These are phyloP conservation scores for Hypomontagnella submonticulosa DNA, from an alignment of 495 filamentous ascomycete genomes.

Conservation along the genomic window DNA sequence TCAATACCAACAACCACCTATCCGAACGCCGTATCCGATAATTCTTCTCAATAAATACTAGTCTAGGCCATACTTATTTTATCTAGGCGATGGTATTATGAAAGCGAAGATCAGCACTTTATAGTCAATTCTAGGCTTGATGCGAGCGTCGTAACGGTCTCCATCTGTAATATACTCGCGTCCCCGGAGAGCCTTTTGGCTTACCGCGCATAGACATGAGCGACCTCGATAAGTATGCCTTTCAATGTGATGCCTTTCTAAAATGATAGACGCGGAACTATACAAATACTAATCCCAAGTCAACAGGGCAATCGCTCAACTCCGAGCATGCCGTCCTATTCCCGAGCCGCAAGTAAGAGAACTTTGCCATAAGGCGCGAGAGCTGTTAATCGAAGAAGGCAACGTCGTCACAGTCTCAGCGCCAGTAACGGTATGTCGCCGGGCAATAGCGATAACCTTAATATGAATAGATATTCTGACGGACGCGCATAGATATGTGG, in stretches of 20 bases:
- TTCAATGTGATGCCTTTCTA: conserved; percentile 39
- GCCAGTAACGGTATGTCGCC: conserved; percentile 80
- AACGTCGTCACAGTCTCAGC: conserved; percentile 97
- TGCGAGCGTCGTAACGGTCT: conserved; percentile 12
- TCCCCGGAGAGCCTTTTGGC: conserved; percentile 1
- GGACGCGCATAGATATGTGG: conserved; percentile 79
- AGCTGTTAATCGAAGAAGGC: conserved; percentile 96
- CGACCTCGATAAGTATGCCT: conserved; percentile 82
- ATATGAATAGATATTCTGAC: conserved; percentile 7
- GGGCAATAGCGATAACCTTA: background rate
- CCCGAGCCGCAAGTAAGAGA: conserved; percentile 95
- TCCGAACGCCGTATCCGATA: too few species aligned
- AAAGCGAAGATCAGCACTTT: conserved; percentile 11
- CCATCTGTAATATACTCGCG: conserved; percentile 7
- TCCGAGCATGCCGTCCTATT: conserved; percentile 95
- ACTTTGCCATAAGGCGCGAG: conserved; percentile 96
- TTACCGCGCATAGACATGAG: conserved; percentile 69
- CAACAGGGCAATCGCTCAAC: conserved; percentile 86
- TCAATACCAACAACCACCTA: background rate
- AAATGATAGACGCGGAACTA: conserved; percentile 1
- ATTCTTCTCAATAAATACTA: too few species aligned
- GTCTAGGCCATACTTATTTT: background rate
- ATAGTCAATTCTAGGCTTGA: conserved; percentile 14
- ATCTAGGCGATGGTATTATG: conserved; percentile 30
- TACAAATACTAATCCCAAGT: conserved; percentile 22